A percentile compares a stretch with the other conserved stretches of the same genome.
These are phyloP conservation scores for Russula sp. DNA, from an alignment of 768 basidiomycete genomes.

Conservation along the genomic window DNA sequence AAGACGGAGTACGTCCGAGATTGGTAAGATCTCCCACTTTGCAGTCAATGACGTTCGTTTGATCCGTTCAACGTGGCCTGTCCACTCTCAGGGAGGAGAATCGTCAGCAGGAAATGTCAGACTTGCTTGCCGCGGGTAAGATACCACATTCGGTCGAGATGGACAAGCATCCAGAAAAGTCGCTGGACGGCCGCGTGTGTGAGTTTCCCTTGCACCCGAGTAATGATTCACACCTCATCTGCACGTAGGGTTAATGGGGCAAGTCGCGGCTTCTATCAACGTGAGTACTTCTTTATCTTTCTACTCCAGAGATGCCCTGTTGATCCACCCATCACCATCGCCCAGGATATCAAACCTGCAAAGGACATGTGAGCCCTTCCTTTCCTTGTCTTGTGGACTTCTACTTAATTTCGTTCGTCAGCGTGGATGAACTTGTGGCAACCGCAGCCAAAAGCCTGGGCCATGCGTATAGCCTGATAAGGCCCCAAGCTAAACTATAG, in stretches of 20 bases:
- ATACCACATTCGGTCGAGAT: slow-evolving; percentile 74
- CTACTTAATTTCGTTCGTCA: slow-evolving; percentile 26
- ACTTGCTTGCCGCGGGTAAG: slow-evolving; percentile 53
- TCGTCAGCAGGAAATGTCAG: slow-evolving; percentile 50
- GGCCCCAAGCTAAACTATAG: slow-evolving; percentile 46
- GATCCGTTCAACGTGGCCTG: background rate
- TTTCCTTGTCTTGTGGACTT: background rate
- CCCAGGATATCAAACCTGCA: slow-evolving; percentile 73
- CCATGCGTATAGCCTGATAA: slow-evolving; percentile 36
- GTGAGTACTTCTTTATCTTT: slow-evolving; percentile 20
- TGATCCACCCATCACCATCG: slow-evolving; percentile 2
- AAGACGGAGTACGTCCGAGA: slow-evolving; percentile 72
- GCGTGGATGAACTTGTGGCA: slow-evolving; percentile 74
- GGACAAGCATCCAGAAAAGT: slow-evolving; percentile 58
- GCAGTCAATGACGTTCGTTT: background rate
- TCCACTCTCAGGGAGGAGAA: slow-evolving; percentile 47
- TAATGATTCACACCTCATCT: background rate
- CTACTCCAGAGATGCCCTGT: background rate
- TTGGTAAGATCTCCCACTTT: slow-evolving; percentile 40
- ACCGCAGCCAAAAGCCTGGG: slow-evolving; percentile 57
- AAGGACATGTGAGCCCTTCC: slow-evolving; percentile 59
- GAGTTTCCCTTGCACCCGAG: slow-evolving; percentile 23
- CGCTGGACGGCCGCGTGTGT: slow-evolving; percentile 54
- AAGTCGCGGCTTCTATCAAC: slow-evolving; percentile 63
- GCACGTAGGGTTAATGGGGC: slow-evolving; percentile 65